Evolutionary conservation across 139 green algal species (phyloP).

Genomic region (Asterochloris erici): DNA sequence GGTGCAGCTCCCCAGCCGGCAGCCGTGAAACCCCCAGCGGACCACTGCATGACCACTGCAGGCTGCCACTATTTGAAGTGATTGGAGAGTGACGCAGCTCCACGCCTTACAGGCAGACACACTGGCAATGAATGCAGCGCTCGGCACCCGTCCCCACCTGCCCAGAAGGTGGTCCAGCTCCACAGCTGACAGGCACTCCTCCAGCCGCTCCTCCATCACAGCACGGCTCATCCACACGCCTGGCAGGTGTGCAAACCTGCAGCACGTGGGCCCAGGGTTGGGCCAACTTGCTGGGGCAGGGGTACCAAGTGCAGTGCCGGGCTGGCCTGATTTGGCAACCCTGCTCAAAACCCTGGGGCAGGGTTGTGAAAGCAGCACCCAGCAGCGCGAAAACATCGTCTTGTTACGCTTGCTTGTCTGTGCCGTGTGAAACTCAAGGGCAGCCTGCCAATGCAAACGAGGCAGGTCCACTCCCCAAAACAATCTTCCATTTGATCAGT

Average conservation of each 20-base stretch:
- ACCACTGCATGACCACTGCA: no score
- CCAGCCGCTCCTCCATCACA: conserved; percentile 46
- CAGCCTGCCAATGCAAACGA: no score
- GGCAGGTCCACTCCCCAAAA: no score
- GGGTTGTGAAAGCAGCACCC: no score
- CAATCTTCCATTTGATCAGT: no score
- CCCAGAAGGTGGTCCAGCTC: conserved; percentile 84
- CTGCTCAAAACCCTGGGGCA: no score
- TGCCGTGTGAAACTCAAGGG: no score
- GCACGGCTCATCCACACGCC: conserved; percentile 17
- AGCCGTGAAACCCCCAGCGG: no score
- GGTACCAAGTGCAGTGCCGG: neutral
- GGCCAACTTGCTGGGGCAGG: neutral
- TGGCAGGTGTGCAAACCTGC: conserved; percentile 12
- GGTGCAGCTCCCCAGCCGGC: no score
- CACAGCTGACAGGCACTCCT: conserved; percentile 66
- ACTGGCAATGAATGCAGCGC: neutral
- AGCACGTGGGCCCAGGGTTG: neutral
- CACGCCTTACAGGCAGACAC: neutral
- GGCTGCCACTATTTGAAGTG: neutral
- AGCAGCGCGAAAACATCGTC: no score
- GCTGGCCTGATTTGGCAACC: neutral
- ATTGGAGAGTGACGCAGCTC: no score
- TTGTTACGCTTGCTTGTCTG: no score
- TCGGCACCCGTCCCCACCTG: conserved; percentile 27